Conservation (phyloP, 768 basidiomycete genomes). For the Artomyces pyxidatus region DNA sequence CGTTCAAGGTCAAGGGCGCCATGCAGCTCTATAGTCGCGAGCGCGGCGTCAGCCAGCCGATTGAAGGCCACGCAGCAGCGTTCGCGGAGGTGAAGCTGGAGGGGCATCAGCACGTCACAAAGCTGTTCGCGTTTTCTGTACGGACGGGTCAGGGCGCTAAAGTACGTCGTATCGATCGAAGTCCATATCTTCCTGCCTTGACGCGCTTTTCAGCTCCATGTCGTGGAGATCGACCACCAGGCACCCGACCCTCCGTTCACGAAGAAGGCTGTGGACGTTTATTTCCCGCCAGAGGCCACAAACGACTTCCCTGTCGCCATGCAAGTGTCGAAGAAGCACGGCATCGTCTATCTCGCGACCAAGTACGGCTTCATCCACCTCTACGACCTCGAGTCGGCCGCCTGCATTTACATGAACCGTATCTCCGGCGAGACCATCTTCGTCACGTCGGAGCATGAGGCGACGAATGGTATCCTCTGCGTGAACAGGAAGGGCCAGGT, state of each 20-base stretch:
- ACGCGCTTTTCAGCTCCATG: conserved; percentile 62
- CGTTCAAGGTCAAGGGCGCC: conserved; percentile 97
- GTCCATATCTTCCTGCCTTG: neutral
- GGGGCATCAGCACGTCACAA: conserved; percentile 76
- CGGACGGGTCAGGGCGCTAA: conserved; percentile 97
- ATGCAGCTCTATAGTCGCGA: conserved; percentile 97
- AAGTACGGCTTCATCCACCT: conserved; percentile 99
- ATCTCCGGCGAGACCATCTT: conserved; percentile 99
- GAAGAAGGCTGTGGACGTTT: conserved; percentile 98
- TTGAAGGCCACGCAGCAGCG: conserved; percentile 96
- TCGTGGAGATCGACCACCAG: conserved; percentile 96
- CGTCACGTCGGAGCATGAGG: conserved; percentile 94
- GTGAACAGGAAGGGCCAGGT: conserved; percentile 99
- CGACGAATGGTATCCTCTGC: conserved; percentile 91
- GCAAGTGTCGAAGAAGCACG: conserved; percentile 97
- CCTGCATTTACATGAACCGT: conserved; percentile 99
- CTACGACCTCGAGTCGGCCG: conserved; percentile 94
- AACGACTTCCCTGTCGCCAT: conserved; percentile 99
- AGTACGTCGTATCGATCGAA: conserved; percentile 38
- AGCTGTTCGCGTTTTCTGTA: conserved; percentile 92
- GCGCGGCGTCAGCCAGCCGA: conserved; percentile 91
- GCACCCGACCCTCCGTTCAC: conserved; percentile 87
- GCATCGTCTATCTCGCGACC: conserved; percentile 94
- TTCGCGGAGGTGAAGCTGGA: conserved; percentile 91
- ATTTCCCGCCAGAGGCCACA: conserved; percentile 96